Conservation (phyloP, 2,329 filamentous ascomycete species). For the Ophiostoma quercus region DNA sequence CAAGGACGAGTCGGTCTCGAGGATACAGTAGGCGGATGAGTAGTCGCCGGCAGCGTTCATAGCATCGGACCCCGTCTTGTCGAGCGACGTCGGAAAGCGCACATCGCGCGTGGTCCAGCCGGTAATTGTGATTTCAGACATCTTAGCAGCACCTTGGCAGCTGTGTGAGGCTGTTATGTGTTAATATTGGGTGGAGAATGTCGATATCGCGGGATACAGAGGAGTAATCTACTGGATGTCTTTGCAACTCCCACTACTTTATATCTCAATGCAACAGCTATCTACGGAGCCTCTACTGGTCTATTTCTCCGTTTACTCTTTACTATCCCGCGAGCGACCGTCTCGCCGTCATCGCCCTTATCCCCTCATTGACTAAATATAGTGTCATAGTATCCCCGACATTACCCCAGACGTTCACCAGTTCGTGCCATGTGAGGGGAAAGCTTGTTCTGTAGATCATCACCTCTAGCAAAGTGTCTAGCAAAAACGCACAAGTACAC, state of each 20-base stretch:
- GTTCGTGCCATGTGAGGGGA: constrained; percentile 1
- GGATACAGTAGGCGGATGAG: constrained; percentile 88
- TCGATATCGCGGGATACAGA: background rate
- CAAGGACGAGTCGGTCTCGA: constrained; percentile 69
- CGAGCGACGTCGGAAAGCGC: constrained; percentile 82
- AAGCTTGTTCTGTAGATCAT: constrained; percentile 2
- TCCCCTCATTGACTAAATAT: background rate
- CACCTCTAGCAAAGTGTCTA: background rate
- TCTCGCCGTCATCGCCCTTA: background rate
- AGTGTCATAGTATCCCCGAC: background rate
- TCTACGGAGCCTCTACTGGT: background rate
- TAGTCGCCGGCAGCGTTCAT: constrained; percentile 96
- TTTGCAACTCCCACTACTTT: background rate
- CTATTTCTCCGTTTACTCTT: background rate
- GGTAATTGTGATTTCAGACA: constrained; percentile 63
- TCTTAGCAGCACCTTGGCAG: constrained; percentile 27
- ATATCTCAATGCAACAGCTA: background rate
- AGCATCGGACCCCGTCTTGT: constrained; percentile 94
- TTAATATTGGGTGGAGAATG: background rate
- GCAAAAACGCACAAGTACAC: background rate
- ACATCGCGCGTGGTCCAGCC: constrained; percentile 68
- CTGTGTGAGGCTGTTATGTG: background rate
- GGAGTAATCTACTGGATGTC: background rate
- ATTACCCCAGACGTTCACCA: background rate
- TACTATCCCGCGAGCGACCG: background rate